A percentile compares a stretch with the other conserved stretches of the same genome.
phyloP scores from a whole-genome alignment of 495 filamentous ascomycete genomes.

The Penicillium arizonense region DNA sequence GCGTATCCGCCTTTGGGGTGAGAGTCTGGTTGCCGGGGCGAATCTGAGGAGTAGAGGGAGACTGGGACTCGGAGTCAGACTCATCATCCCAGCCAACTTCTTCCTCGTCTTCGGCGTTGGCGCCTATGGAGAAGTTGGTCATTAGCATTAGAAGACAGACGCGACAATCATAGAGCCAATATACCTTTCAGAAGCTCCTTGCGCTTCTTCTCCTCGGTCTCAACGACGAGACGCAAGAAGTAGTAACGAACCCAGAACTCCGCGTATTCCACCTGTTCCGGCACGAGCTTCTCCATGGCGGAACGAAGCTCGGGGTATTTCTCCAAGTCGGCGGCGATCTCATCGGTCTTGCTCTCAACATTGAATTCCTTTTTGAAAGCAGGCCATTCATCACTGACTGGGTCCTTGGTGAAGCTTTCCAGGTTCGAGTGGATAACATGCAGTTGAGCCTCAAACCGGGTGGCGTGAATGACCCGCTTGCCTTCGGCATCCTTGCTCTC shows the following conservation, averaged over 20 bases:
- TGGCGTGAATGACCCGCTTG: slow-evolving; percentile 88
- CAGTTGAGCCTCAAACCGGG: slow-evolving; percentile 91
- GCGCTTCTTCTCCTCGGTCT: slow-evolving; percentile 90
- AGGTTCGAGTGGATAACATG: slow-evolving; percentile 87
- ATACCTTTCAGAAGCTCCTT: slow-evolving; percentile 90
- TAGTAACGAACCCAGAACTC: slow-evolving; percentile 97
- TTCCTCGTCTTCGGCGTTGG: slow-evolving; percentile 66
- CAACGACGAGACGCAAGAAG: slow-evolving; percentile 89
- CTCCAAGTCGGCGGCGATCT: slow-evolving; percentile 78
- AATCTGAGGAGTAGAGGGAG: slow-evolving; percentile 51
- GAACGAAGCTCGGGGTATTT: slow-evolving; percentile 83
- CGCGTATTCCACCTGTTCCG: slow-evolving; percentile 80
- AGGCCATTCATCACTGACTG: slow-evolving; percentile 69
- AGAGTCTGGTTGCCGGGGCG: slow-evolving; percentile 9
- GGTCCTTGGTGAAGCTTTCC: slow-evolving; percentile 84
- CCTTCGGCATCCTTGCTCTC: slow-evolving; percentile 90
- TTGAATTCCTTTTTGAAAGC: slow-evolving; percentile 75
- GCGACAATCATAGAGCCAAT: slow-evolving; percentile 5
- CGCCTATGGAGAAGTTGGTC: slow-evolving; percentile 36
- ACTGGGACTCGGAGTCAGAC: slow-evolving; percentile 59
- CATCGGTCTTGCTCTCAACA: slow-evolving; percentile 79
- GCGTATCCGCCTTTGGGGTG: slow-evolving; percentile 28
- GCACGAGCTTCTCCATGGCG: slow-evolving; percentile 95
- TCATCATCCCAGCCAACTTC: slow-evolving; percentile 86
- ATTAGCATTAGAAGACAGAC: slow-evolving; percentile 10